Percentiles rank a stretch among this genome's conserved stretches.
Conservation (phyloP, 768 basidiomycete species). For the Xanthoconium purpureum region DNA sequence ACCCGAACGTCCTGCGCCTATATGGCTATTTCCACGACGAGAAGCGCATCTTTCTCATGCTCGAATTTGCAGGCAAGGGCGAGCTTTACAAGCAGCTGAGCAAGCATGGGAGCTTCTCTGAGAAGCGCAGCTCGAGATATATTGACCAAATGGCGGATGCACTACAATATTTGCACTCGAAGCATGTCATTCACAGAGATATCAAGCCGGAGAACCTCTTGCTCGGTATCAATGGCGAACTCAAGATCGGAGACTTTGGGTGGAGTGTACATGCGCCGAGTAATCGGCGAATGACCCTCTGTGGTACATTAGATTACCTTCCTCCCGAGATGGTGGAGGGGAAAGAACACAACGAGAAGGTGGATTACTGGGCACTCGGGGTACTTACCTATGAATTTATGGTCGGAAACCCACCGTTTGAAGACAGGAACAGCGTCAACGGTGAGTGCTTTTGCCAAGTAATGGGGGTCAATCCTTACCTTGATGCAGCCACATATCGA, state of each 20-base stretch:
- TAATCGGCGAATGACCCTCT: slow-evolving; percentile 84
- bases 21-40: slow-evolving; percentile 99
- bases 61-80: slow-evolving; percentile 96
- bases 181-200: slow-evolving; percentile 98
- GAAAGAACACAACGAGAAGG: slow-evolving; percentile 82
- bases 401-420: slow-evolving; percentile 81
- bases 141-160: slow-evolving; percentile 99
- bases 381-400: slow-evolving; percentile 97
- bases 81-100: slow-evolving; percentile 95
- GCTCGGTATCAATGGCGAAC: slow-evolving; percentile 89
- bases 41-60: slow-evolving; percentile 96
- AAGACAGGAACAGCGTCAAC: slow-evolving; percentile 73
- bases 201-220: slow-evolving; percentile 99
- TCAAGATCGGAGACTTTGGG: slow-evolving; percentile 98
- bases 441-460: slow-evolving; percentile 45
- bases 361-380: slow-evolving; percentile 96
- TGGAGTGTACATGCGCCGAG: slow-evolving; percentile 98
- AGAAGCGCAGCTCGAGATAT: slow-evolving; percentile 84
- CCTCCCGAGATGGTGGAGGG: slow-evolving; percentile 99
- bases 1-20: slow-evolving; percentile 89
- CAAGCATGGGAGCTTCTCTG: slow-evolving; percentile 82
- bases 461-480: slow-evolving; percentile 7
- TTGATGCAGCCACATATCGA: slow-evolving; percentile 72
- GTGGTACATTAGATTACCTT: slow-evolving; percentile 94
- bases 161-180: slow-evolving; percentile 83